Percentiles rank a stretch among this genome's conserved stretches.
phyloP scores from a whole-genome alignment of 73 alveolate genomes.

The Tetrahymena malaccensis region DNA sequence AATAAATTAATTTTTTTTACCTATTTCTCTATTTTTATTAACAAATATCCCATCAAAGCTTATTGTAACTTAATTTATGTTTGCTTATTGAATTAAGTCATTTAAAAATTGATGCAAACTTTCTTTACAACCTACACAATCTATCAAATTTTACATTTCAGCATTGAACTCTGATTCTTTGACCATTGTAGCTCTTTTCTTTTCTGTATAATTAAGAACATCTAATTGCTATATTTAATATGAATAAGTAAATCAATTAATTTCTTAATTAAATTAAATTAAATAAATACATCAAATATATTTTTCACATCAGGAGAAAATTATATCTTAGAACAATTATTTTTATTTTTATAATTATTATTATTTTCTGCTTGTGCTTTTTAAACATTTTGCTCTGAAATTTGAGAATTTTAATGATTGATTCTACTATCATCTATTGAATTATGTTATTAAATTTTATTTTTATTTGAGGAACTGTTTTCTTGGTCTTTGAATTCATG shows the following conservation, averaged over 20 bases:
- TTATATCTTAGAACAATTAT: neutral
- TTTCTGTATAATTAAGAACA: neutral
- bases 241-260: neutral
- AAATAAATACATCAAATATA: neutral
- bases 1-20: neutral
- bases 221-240: neutral
- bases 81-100: neutral
- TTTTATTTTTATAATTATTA: neutral
- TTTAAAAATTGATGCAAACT: neutral
- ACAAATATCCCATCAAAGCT: neutral
- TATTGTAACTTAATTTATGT: neutral
- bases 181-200: neutral
- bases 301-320: neutral
- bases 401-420: neutral
- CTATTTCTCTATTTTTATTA: neutral
- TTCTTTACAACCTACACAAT: neutral
- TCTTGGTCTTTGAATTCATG: neutral
- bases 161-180: neutral
- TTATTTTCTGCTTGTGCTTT: neutral
- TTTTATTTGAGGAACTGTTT: neutral
- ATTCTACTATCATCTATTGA: neutral
- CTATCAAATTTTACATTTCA: neutral
- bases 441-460: neutral
- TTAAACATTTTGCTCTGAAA: neutral
- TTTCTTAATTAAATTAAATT: neutral